phyloP scores from a whole-genome alignment of 2,329 filamentous ascomycete species.

The Hypocrella siamensis region DNA sequence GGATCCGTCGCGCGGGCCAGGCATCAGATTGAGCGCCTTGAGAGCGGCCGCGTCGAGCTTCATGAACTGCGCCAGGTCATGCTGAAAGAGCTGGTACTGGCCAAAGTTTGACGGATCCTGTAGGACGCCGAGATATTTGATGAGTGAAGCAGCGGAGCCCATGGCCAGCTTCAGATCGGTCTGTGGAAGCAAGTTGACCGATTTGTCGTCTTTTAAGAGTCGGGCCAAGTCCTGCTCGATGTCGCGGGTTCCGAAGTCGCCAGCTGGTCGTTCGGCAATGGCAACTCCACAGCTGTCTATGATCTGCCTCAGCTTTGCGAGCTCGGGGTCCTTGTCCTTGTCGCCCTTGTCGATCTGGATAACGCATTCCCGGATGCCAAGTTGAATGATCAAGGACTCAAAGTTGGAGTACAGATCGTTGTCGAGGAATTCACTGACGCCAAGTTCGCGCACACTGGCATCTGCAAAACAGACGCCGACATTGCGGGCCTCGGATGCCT shows the following conservation, averaged over 20 bases:
- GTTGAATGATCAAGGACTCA: slow-evolving; percentile 86
- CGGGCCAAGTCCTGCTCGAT: slow-evolving; percentile 90
- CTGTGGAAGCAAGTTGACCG: slow-evolving; percentile 64
- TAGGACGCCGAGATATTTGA: slow-evolving; percentile 85
- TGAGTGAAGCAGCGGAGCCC: slow-evolving; percentile 82
- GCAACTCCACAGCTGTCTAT: slow-evolving; percentile 87
- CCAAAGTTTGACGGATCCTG: slow-evolving; percentile 91
- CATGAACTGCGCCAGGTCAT: slow-evolving; percentile 95
- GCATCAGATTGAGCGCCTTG: slow-evolving; percentile 93
- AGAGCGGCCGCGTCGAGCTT: slow-evolving; percentile 90
- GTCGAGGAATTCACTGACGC: slow-evolving; percentile 96
- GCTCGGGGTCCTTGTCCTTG: slow-evolving; percentile 77
- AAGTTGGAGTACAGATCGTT: slow-evolving; percentile 98
- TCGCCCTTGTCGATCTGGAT: slow-evolving; percentile 64
- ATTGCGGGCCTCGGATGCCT: slow-evolving; percentile 65
- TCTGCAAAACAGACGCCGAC: slow-evolving; percentile 97
- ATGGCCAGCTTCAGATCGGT: slow-evolving; percentile 91
- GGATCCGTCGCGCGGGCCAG: slow-evolving; percentile 81
- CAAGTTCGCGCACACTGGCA: slow-evolving; percentile 86
- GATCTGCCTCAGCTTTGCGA: slow-evolving; percentile 75
- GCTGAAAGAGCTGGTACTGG: slow-evolving; percentile 92
- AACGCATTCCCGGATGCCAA: slow-evolving; percentile 87
- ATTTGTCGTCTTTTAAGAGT: slow-evolving; percentile 72
- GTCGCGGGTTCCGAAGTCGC: slow-evolving; percentile 76
- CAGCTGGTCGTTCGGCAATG: slow-evolving; percentile 59